These are phyloP conservation scores for Pseudohyphozyma bogoriensis DNA, from an alignment of 768 basidiomycete species.

Conservation along the genomic window DNA sequence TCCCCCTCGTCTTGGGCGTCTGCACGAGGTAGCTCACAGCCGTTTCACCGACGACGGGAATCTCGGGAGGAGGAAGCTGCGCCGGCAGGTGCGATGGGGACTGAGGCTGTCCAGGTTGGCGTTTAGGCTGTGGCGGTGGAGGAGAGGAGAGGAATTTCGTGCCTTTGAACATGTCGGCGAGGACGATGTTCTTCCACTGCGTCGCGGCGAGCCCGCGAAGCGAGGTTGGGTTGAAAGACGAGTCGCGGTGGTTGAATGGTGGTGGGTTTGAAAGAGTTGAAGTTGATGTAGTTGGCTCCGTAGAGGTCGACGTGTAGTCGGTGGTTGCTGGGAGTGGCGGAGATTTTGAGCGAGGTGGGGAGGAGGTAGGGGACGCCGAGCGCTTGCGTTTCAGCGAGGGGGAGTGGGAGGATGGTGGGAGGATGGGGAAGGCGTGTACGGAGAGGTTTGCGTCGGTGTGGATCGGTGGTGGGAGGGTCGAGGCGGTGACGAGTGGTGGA, in stretches of 20 bases:
- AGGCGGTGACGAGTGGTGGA: slow-evolving; percentile 33
- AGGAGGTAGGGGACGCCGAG: slow-evolving; percentile 8
- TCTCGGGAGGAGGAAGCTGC: slow-evolving; percentile 13
- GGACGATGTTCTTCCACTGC: slow-evolving; percentile 30
- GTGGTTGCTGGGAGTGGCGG: slow-evolving; percentile 6
- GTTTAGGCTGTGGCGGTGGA: not conserved
- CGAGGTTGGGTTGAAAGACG: slow-evolving; percentile 11
- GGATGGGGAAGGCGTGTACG: slow-evolving; percentile 53
- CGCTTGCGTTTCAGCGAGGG: slow-evolving; percentile 33
- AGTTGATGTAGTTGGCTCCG: not conserved
- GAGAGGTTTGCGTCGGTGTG: slow-evolving; percentile 44
- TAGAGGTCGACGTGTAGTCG: not conserved
- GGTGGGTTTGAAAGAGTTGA: not conserved
- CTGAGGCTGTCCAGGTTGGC: not conserved
- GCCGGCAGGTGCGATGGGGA: slow-evolving; percentile 13
- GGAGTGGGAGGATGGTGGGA: slow-evolving; percentile 20
- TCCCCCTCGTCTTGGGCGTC: slow-evolving; percentile 47
- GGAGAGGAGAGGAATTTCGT: slow-evolving; percentile 5
- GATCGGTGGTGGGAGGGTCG: slow-evolving; percentile 15
- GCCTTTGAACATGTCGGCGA: slow-evolving; percentile 37
- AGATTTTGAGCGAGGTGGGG: slow-evolving; percentile 19
- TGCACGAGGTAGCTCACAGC: slow-evolving; percentile 41
- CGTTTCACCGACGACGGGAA: slow-evolving; percentile 1
- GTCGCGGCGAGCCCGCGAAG: slow-evolving; percentile 1
- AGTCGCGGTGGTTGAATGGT: not conserved